Percentiles rank a stretch among this genome's conserved stretches.
Conservation (phyloP, 441 rosid species). For the Croton laevigatus region DNA sequence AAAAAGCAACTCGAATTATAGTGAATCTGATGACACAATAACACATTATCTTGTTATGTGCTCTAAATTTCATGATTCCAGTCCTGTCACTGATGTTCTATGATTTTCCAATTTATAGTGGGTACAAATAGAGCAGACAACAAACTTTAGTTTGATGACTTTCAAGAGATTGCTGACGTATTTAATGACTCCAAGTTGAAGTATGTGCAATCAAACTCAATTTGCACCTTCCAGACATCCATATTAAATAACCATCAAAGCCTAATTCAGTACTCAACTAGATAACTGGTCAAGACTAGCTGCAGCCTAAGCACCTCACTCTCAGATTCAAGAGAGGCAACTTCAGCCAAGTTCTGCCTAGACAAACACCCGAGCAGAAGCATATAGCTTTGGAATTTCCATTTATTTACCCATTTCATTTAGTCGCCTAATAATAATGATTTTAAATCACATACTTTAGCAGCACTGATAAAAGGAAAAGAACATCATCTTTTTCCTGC, state of each 20-base stretch:
- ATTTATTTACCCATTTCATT: too few relatives aligned
- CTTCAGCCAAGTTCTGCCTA: not conserved
- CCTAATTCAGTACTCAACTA: not conserved
- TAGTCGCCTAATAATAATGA: too few relatives aligned
- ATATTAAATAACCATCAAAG: not conserved
- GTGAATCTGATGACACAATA: too few relatives aligned
- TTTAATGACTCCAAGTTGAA: not conserved
- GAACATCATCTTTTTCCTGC: too few relatives aligned
- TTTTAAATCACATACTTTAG: too few relatives aligned
- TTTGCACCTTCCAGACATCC: not conserved
- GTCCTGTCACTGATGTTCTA: not conserved
- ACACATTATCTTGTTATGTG: too few relatives aligned
- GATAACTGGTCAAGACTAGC: not conserved
- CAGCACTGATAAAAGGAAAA: too few relatives aligned
- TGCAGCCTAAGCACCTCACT: not conserved
- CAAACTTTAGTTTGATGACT: not conserved
- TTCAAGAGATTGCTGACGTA: not conserved
- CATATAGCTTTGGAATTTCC: too few relatives aligned
- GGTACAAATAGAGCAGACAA: not conserved
- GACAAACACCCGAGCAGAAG: too few relatives aligned
- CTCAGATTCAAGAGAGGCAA: not conserved
- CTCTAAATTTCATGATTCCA: not conserved
- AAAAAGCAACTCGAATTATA: too few relatives aligned
- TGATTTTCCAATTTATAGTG: not conserved
- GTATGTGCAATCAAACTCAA: not conserved